Evolutionary conservation across 2,329 filamentous ascomycete genomes (phyloP), one percentile per base, ranked within the genome.

Genomic region (Colletotrichum sp.): DNA sequence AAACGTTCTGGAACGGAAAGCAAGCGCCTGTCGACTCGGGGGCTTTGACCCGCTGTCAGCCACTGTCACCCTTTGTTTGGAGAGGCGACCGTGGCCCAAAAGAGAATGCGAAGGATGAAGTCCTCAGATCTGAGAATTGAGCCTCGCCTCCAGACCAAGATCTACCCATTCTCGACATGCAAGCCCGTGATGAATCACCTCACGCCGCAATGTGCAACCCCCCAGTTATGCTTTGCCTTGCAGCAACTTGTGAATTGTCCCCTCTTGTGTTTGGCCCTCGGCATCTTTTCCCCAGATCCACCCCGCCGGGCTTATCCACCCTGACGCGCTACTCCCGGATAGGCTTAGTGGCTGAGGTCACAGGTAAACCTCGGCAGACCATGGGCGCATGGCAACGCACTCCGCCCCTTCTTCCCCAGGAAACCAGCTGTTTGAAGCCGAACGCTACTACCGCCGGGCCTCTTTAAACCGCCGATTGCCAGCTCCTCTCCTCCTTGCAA

Each of bases 241-340:
- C 58, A 63, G 69, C 18, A 24, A 32, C 64, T 69, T 64, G 73
- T 68, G 63, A 68, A 68, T 18, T 58, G 55, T 73, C 56, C 43
- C 38, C 62, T 63, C 52, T 13, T 62, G 55, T 36, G 55, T 9
- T 32, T 73, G 76, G 34, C 59, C 76, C 76, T 77, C 76, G 76
- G 76, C 71, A 77, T 75, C 74, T 62, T 69, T 76, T 76, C 74
- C 76, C 76, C 76, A 77, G 76, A 77, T 73, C 75, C 66, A 69
- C 64, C 65, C 74, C 63, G 43, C 70, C 67, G 74, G 32, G 26
- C 36, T 36, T 69, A 18, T 18, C 61, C 68, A 38, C 36, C n/a
- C 13, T 32, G 10, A 4, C 5, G 24, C 26, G 18, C 65, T 48
- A 48, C 52, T 3, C 76, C 61, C 9, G 24, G 65, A 67, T 14